Evolutionary conservation across 75 land plant species (phyloP).

Genomic region (Picea glauca): DNA sequence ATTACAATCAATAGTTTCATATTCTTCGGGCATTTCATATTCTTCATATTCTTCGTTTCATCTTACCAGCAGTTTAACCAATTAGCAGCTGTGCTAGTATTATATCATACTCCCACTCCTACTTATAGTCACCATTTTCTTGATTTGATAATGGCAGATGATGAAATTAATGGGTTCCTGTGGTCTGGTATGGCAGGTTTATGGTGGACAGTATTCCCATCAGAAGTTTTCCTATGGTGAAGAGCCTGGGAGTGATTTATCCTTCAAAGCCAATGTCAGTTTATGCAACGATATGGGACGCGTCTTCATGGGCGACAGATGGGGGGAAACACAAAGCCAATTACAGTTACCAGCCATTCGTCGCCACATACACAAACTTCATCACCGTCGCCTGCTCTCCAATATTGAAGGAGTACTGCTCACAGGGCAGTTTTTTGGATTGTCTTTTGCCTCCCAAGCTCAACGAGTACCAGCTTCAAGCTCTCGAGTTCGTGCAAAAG

Average conservation of each 20-base stretch:
- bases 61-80: too few relatives aligned
- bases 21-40: too few relatives aligned
- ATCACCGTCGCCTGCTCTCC: constrained; percentile 28
- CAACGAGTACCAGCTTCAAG: constrained; percentile 12
- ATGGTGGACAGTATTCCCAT: constrained; percentile 9
- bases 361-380: constrained; percentile 26
- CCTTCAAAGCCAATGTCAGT: constrained; percentile 24
- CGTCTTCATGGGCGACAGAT: constrained; percentile 48
- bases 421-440: background rate
- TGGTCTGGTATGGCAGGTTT: constrained; percentile 10
- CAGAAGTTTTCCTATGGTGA: background rate
- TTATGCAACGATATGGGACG: constrained; percentile 56
- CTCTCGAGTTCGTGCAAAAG: constrained; percentile 19
- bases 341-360: constrained; percentile 37
- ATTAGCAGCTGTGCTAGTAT: too few relatives aligned
- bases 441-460: background rate
- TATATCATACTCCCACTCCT: too few relatives aligned
- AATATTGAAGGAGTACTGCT: background rate
- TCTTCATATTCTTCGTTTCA: too few relatives aligned
- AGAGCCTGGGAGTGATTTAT: constrained; percentile 1
- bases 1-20: too few relatives aligned
- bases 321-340: constrained; percentile 39
- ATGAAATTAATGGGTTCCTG: constrained; percentile 13
- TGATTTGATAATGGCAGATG: too few relatives aligned
- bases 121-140: too few relatives aligned